phyloP scores from a whole-genome alignment of 78 protist species.

The Bodo saltans region DNA sequence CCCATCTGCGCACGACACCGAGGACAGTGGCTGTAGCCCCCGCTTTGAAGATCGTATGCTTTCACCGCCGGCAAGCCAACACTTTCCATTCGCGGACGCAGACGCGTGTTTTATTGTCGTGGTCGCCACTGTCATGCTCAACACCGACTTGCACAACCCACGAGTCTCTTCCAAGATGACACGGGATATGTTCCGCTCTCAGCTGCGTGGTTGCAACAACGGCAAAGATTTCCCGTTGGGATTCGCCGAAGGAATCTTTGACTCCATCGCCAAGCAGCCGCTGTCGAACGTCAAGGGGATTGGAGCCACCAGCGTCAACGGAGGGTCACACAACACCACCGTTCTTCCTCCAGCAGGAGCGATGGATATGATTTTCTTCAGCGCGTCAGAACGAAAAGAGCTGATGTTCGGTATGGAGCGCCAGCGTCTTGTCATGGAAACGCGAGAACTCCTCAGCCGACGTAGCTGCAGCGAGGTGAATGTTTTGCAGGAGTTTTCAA shows the following conservation, averaged over 20 bases:
- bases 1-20: background rate
- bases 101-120: slow-evolving; percentile 53
- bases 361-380: background rate
- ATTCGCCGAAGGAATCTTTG: background rate
- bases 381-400: background rate
- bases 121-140: slow-evolving; percentile 70
- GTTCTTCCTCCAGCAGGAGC: background rate
- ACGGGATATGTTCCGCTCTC: background rate
- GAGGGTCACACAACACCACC: background rate
- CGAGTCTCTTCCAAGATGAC: slow-evolving; percentile 63
- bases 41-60: no score
- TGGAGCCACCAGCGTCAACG: background rate
- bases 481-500: no score
- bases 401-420: background rate
- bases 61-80: background rate
- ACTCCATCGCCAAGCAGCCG: background rate
- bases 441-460: background rate
- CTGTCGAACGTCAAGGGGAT: background rate
- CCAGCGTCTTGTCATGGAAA: background rate
- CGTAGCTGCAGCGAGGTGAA: no score
- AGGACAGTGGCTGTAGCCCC: no score
- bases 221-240: background rate
- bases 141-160: slow-evolving; percentile 76
- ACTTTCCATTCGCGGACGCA: background rate
- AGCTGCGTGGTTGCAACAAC: slow-evolving; percentile 6